Base-by-base conservation (phyloP, 352 stramenopile species). In the Phytophthora pseudosyringae region DNA sequence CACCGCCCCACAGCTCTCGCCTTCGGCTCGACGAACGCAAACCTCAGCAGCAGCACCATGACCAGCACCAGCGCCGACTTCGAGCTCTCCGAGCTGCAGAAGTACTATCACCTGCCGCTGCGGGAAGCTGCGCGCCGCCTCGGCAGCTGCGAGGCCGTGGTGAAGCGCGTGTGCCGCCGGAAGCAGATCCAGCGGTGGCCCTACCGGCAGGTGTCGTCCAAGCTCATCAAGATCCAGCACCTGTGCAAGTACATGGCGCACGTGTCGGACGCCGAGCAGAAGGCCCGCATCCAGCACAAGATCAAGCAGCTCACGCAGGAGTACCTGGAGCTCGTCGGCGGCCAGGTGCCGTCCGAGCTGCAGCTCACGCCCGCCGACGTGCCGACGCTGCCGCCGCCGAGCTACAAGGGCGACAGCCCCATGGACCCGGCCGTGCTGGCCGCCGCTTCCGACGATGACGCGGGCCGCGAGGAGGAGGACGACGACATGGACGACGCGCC, bases 151-250 rank as follows among this genome's bases (percentile, higher is more conserved):
- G 87, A 93, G 64, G 87, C 81, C 32, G 85, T 90, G 36, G 82
- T 95, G 65, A 95, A 94, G 76, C 84, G 85, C 49, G 76, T 92
- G 13, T 95, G 87, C 59, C 85, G 87, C 39, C 84, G 80, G 54
- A 87, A 87, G 55, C 80, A 88, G 64, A 93, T 95, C 69, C 78
- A 85, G 65, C 77, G 84, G 48, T 95, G 87, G 87, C 84, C 84
- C 4, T 95, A 95, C 71, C 87, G 87, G 63, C 84, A 95, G 62
- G 83, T 94, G 28, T 90, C 86, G 52, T 84, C 82, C 71, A 91
- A 91, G 70, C 78, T 93, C 58, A 86, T 91, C 68, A 91, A 91
- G 81, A 93, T 93, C 63, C 82, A 93, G 73, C 82, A 91, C 63
- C 72, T 93, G 51, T 91, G 80, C 76, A 93, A 93, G 76, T 93